These are phyloP conservation scores for Mycena leptocephala DNA, from an alignment of 768 basidiomycete genomes.

Conservation along the genomic window DNA sequence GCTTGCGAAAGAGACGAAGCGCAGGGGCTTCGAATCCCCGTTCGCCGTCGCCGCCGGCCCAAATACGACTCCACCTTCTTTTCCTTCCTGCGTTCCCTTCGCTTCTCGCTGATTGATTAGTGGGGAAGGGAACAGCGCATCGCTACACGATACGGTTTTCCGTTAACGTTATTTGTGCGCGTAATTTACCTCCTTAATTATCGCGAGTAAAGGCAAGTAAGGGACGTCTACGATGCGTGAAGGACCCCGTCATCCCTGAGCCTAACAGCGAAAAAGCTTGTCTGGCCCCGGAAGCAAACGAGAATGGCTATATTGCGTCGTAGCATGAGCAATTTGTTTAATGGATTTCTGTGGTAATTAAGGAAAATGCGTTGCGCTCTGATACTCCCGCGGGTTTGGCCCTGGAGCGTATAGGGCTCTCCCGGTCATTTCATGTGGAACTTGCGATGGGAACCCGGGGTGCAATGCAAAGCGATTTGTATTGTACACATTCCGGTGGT, in stretches of 20 bases:
- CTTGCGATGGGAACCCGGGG: too few species aligned
- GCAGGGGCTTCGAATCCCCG: too few species aligned
- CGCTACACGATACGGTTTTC: not conserved
- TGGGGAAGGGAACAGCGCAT: too few species aligned
- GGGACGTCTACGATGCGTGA: not conserved
- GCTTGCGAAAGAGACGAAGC: not conserved
- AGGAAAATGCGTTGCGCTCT: not conserved
- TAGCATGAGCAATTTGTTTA: slow-evolving; percentile 24
- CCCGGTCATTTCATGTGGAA: not conserved
- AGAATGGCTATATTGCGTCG: slow-evolving; percentile 45
- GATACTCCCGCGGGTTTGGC: slow-evolving; percentile 22
- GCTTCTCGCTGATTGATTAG: slow-evolving; percentile 2
- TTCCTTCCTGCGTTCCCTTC: not conserved
- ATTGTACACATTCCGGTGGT: slow-evolving; percentile 23
- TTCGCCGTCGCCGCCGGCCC: slow-evolving; percentile 25
- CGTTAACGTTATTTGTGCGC: slow-evolving; percentile 15
- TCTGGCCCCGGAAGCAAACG: slow-evolving; percentile 36
- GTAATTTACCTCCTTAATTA: slow-evolving; percentile 27
- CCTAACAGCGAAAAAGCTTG: slow-evolving; percentile 40
- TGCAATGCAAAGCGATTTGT: slow-evolving; percentile 1
- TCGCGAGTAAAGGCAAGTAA: not conserved
- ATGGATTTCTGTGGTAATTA: slow-evolving; percentile 15
- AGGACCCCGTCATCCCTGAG: slow-evolving; percentile 15
- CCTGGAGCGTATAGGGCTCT: not conserved
- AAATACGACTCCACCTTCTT: not conserved